Evolutionary conservation across 2,329 filamentous ascomycete species (phyloP), one percentile per base, ranked within the genome.

Genomic region (Ophiostoma montium): DNA sequence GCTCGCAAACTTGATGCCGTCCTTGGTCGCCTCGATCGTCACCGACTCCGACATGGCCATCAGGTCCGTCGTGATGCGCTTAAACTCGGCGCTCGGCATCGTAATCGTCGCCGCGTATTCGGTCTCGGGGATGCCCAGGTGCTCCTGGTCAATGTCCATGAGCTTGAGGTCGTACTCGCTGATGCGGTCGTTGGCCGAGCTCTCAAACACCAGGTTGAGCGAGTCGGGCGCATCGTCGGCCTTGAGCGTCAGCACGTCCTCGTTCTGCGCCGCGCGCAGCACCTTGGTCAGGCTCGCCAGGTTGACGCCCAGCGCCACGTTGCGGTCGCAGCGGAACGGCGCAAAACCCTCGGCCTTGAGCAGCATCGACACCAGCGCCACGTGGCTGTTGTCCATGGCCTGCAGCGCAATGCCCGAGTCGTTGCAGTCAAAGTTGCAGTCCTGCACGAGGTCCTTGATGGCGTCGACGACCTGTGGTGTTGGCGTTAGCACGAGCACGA

Each of bases 391-490:
- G 75, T 98, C 92, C 94, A 98, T 98, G 62, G 92, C 92, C 70
- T 98, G 92, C 50, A 98, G 85, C 47, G 90, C 89, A 62, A 98
- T 92, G 55, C 92, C 92, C 49, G 87, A 90, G 76, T 98, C 94
- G 84, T 96, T 98, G 84, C 94, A 98, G 76, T 98, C 92, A 72
- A 98, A 98, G 72, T 98, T 98, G 82, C 92, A 98, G 72, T 98
- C 92, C 70, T 96, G 92, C 48, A 98, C 92, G 47, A 98, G 81
- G 62, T 98, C 92, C 71, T 95, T 96, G 81, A 98, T 95, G 60
- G 94, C 87, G 66, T 98, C 94, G 62, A 98, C 89, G 55, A 96
- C 86, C 88, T 95, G 19, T 30, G 13, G 33, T 95, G 19, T 30
- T 10, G 33, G n/a, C 1, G 36, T 48, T 48, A 48, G 36, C 23